Evolutionary conservation across 768 basidiomycete species (phyloP), one percentile per base, ranked within the genome.

Genomic region (Aureoboletus auriporus): DNA sequence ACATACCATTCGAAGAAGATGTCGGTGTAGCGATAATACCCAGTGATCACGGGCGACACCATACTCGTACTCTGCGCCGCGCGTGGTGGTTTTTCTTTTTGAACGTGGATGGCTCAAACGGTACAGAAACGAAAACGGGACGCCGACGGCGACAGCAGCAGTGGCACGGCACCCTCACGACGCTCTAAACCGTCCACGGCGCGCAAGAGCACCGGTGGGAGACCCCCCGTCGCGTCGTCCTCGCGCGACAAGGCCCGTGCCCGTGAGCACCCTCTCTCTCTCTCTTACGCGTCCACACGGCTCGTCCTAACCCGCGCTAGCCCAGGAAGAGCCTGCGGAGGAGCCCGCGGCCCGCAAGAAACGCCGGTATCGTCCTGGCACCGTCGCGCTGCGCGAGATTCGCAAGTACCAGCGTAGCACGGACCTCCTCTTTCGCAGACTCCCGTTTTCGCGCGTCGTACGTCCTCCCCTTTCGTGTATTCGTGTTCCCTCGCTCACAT

Each of bases 401-500:
- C 79, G 94, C 59, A 90, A 87, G 64, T 97, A 96, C 67, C 93
- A 97, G 66, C 91, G 89, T 66, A 87, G 84, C 58, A 96, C 93
- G 7, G 93, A 94, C 62, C 73, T 96, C 37, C 73, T 97, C 51
- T 71, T 97, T 49, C 79, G 81, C 55, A 95, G 88, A 66, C 77
- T 96, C 37, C 93, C 93, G 0, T 97, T 97, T 65, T 88, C 91
- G 40, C 89, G 93, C 58, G 74, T 96, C 59, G 93, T 96, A 59
- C 62, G 88, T 13, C 10, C 33, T 10, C 12, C 8, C 30, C 30
- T 40, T 10, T 36, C 34, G 17, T 44, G 41, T 5, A n/a, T 11
- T 33, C 29, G 28, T 1, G 33, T 30, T 30, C 28, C 40, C 31
- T 27, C 27, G 9, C 52, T 59, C 12, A 52, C 47, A 7, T n/a